Conservation (phyloP, 495 filamentous ascomycete species). For the Rhizodiscina lignyota region DNA sequence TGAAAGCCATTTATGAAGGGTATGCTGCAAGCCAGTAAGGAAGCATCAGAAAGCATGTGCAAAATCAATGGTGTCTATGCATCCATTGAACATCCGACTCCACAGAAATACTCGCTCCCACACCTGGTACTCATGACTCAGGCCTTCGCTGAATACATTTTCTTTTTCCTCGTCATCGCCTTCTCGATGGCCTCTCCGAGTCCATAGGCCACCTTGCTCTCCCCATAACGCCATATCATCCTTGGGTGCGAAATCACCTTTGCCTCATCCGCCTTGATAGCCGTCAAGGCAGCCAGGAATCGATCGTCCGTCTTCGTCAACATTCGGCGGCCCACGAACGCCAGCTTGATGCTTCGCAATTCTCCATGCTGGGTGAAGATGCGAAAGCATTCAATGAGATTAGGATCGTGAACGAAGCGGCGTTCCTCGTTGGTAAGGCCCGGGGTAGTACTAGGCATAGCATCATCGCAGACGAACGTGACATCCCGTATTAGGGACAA, state of each 20-base stretch:
- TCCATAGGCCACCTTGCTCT: constrained; percentile 4
- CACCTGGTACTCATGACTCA: no score
- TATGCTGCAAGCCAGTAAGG: no score
- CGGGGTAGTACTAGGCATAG: constrained; percentile 12
- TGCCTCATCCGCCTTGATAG: constrained; percentile 16
- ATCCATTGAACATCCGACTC: no score
- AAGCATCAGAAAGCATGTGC: no score
- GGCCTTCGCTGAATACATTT: constrained; percentile 8
- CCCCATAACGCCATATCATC: constrained; percentile 6
- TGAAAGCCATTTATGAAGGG: no score
- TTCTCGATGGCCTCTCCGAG: constrained; percentile 5
- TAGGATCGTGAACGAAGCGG: constrained; percentile 18
- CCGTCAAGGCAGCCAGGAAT: constrained; percentile 14
- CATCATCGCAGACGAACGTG: constrained; percentile 14
- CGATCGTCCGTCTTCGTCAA: constrained; percentile 8
- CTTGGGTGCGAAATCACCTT: constrained; percentile 1
- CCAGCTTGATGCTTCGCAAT: constrained; percentile 11
- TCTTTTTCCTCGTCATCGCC: constrained; percentile 13
- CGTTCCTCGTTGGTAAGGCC: constrained; percentile 12
- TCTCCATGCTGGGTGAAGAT: constrained; percentile 7
- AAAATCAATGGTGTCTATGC: no score
- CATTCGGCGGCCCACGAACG: constrained; percentile 12
- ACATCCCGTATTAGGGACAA: constrained; percentile 12
- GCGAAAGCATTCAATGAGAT: constrained; percentile 15
- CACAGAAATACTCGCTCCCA: no score